These are phyloP conservation scores for Straminergon stramineum DNA, from an alignment of 225 moss, liverwort and hornwort species.

Conservation along the genomic window DNA sequence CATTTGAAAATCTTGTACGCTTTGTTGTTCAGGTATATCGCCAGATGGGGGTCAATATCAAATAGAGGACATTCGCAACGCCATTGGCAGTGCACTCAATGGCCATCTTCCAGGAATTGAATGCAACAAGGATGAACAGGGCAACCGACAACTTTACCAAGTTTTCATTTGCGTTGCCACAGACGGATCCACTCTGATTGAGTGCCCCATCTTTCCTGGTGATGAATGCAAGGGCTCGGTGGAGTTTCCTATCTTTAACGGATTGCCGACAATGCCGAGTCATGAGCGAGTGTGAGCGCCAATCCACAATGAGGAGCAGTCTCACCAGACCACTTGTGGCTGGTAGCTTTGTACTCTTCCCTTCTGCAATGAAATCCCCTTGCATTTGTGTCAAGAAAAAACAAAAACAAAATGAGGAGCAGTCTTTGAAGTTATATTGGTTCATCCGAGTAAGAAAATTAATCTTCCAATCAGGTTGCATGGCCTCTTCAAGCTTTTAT, in stretches of 20 bases:
- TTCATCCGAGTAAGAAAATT: not conserved
- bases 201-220: constrained; percentile 58
- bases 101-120: constrained; percentile 67
- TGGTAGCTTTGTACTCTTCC: no score
- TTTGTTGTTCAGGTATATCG: constrained; percentile 43
- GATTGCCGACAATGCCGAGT: no score
- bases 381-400: no score
- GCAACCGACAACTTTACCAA: constrained; percentile 63
- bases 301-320: not conserved
- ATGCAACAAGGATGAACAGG: constrained; percentile 50
- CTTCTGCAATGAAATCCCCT: no score
- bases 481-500: not conserved
- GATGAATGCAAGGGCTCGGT: constrained; percentile 45
- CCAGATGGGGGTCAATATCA: constrained; percentile 40
- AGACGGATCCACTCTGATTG: constrained; percentile 53
- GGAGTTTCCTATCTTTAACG: constrained; percentile 20
- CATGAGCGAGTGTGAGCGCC: not conserved
- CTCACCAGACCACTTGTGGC: not conserved
- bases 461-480: not conserved
- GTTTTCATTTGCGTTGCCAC: constrained; percentile 83
- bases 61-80: constrained; percentile 22
- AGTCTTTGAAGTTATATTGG: not conserved
- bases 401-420: not conserved
- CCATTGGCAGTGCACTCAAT: constrained; percentile 23
- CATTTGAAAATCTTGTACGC: not conserved